Base-by-base conservation (phyloP, 805 yeast genomes). In the Barnettozyma salicaria region DNA sequence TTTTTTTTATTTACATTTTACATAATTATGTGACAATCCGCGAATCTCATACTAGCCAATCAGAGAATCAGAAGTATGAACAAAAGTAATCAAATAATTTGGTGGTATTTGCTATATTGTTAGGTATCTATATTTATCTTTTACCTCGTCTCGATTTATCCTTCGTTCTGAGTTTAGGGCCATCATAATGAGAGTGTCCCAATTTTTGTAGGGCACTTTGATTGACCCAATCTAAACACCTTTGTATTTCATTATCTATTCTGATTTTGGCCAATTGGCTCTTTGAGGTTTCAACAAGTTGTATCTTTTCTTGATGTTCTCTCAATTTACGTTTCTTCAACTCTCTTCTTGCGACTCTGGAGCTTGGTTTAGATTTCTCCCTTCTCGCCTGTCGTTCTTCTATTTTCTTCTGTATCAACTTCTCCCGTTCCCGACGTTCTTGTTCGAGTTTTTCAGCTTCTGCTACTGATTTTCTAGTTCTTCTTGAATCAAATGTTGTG, bases 201-300 rank as follows among this genome's bases (percentile, higher is more conserved):
- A 65, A 58, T 27, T 56, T 53, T 10, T 74, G 80, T 12, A 69
- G 45, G 1, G 85, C 83, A 13, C 66, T 59, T 7, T 76, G 67
- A 48, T 79, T 79, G 19, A 76, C 77, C 85, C 86, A 79, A 39
- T 73, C 76, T 3, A 67, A 51, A 22, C 76, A 74, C 36, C 78
- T 57, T 16, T 63, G 60, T 34, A 61, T 49, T 40, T 65, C 74
- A 36, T 69, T 60, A 17, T 68, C 67, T 11, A 59, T 53, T 31
- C 55, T 51, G 42, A 68, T 50, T 9, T 56, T 53, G 2, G 46
- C 54, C 37, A 74, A 47, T 24, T 54, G 51, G 19, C 47, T 49
- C 32, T 44, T 43, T 2, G 62, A 56, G 2, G 44, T 37, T 11
- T 49, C 56, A 12, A 56, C 33, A 7, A 43, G 39, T 17, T 42